Evolutionary conservation across 192 early-diverging fungal genomes (phyloP).

Genomic region (Lunasporangiospora selenospora): DNA sequence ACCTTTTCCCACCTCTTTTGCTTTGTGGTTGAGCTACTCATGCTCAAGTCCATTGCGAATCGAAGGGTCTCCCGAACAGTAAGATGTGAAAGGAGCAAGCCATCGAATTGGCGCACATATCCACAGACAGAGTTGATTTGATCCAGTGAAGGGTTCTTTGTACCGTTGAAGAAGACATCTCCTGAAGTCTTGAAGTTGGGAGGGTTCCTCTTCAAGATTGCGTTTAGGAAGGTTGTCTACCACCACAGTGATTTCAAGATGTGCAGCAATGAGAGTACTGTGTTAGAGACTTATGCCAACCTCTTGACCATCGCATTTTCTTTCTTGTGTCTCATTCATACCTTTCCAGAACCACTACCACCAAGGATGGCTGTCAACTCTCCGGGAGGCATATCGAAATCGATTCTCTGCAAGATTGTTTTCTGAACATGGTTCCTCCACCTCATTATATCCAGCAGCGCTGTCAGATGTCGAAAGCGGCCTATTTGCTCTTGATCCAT

Average conservation of each 20-base stretch:
- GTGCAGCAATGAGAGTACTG: too few relatives aligned
- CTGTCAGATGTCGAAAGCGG: too few relatives aligned
- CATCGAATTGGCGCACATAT: conserved; percentile 22
- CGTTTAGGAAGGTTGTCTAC: conserved; percentile 19
- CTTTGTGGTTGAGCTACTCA: conserved; percentile 54
- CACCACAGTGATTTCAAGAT: too few relatives aligned
- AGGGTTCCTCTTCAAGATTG: background rate
- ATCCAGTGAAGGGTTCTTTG: conserved; percentile 10
- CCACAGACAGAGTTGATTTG: conserved; percentile 9
- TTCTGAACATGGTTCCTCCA: too few relatives aligned
- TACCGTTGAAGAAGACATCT: conserved; percentile 11
- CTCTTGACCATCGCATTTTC: too few relatives aligned
- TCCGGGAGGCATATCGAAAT: background rate
- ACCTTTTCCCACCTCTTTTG: conserved; percentile 66
- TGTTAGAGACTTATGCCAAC: too few relatives aligned
- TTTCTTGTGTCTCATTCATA: too few relatives aligned
- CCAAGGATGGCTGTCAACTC: conserved; percentile 25
- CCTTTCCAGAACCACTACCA: conserved; percentile 26
- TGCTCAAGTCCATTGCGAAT: conserved; percentile 73
- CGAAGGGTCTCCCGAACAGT: conserved; percentile 80
- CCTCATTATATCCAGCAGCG: too few relatives aligned
- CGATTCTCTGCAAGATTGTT: background rate
- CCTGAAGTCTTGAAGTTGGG: background rate
- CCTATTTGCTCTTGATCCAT: too few relatives aligned
- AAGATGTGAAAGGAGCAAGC: conserved; percentile 50